phyloP scores from a whole-genome alignment of 1,284 basidiomycete species.

The Ustilago bromivora region DNA sequence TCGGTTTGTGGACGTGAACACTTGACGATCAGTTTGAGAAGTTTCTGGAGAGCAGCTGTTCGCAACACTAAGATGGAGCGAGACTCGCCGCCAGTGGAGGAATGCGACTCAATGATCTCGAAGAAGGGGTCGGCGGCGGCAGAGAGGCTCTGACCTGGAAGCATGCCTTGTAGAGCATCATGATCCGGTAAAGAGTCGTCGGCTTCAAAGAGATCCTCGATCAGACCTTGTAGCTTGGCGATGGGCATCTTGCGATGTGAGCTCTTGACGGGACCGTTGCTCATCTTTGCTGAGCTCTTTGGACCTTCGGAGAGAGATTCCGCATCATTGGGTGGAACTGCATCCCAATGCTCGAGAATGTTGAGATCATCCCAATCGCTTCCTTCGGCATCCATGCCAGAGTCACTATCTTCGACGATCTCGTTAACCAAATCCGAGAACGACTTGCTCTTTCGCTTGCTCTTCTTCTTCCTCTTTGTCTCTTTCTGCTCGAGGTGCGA shows the following conservation, averaged over 20 bases:
- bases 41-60: slow-evolving; percentile 39
- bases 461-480: slow-evolving; percentile 37
- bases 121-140: slow-evolving; percentile 74
- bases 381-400: slow-evolving; percentile 47
- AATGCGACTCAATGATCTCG: slow-evolving; percentile 39
- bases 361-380: slow-evolving; percentile 56
- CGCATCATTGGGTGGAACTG: slow-evolving; percentile 1
- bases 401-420: slow-evolving; percentile 48
- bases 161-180: slow-evolving; percentile 74
- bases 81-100: slow-evolving; percentile 19
- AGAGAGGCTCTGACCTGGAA: slow-evolving; percentile 76
- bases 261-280: slow-evolving; percentile 49
- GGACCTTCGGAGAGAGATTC: slow-evolving; percentile 15
- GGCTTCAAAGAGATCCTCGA: slow-evolving; percentile 90
- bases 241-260: slow-evolving; percentile 72
- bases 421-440: slow-evolving; percentile 36
- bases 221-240: slow-evolving; percentile 78
- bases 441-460: slow-evolving; percentile 23
- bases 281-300: slow-evolving; percentile 37
- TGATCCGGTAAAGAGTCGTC: slow-evolving; percentile 83
- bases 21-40: slow-evolving; percentile 45
- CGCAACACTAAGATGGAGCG: slow-evolving; percentile 37
- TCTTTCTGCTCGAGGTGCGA: background rate
- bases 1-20: slow-evolving; percentile 37
- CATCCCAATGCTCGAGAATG: slow-evolving; percentile 29